Percentiles rank a stretch among this genome's conserved stretches.
phyloP scores from a whole-genome alignment of 176 grass and related monocot species.

The Lolium multiflorum region DNA sequence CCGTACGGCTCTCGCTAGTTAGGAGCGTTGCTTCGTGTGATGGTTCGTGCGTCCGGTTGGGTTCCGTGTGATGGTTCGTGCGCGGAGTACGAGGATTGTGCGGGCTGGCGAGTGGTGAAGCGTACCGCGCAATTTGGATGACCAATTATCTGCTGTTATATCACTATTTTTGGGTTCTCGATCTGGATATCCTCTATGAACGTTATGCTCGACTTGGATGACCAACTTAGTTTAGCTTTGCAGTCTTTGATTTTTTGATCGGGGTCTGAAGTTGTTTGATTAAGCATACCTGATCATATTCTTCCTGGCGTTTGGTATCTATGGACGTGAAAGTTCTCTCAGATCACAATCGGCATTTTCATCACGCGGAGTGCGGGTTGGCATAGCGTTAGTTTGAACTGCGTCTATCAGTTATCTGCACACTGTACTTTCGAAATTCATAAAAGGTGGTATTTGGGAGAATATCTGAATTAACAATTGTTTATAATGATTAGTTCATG shows the following conservation, averaged over 20 bases:
- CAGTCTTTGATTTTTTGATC: not conserved
- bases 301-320: not conserved
- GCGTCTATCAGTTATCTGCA: not conserved
- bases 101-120: not conserved
- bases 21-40: not conserved
- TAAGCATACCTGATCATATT: constrained; percentile 20
- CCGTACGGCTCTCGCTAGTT: not conserved
- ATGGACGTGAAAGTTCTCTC: not conserved
- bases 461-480: constrained; percentile 13
- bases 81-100: not conserved
- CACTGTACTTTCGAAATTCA: not conserved
- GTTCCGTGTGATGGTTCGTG: not conserved
- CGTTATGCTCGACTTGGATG: not conserved
- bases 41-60: not conserved
- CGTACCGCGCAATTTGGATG: not conserved
- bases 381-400: not conserved
- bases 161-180: not conserved
- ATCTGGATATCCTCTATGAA: not conserved
- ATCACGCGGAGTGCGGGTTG: not conserved
- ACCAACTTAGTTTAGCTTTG: not conserved
- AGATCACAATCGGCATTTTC: constrained; percentile 9
- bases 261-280: not conserved
- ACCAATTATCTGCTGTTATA: not conserved
- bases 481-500: not conserved
- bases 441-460: not conserved